These are phyloP conservation scores for Orbilia javanica DNA, from an alignment of 2,329 filamentous ascomycete genomes.

Conservation along the genomic window DNA sequence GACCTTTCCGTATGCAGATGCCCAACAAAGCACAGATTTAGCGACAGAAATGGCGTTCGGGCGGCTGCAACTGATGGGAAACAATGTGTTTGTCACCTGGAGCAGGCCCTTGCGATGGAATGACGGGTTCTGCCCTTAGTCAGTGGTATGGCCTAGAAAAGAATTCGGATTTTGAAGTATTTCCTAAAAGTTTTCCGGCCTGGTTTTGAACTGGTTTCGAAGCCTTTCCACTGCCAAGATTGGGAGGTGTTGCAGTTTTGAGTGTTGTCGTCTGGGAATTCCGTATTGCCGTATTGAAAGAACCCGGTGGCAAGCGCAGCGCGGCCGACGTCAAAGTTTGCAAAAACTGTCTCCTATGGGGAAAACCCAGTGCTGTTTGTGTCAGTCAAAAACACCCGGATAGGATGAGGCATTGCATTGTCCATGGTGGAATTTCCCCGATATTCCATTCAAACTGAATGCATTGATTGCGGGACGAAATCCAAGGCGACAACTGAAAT, in stretches of 20 bases:
- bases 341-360: conserved; percentile 25
- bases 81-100: conserved; percentile 48
- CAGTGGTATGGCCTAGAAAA: background rate
- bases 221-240: conserved; percentile 1
- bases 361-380: conserved; percentile 26
- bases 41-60: conserved; percentile 51
- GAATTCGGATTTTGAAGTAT: background rate
- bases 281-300: conserved; percentile 13
- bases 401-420: conserved; percentile 21
- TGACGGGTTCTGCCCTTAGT: conserved; percentile 21
- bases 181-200: background rate
- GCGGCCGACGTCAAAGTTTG: conserved; percentile 35
- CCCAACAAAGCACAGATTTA: conserved; percentile 54
- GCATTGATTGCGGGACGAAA: background rate
- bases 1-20: conserved; percentile 56
- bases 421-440: conserved; percentile 8
- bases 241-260: conserved; percentile 41
- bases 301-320: conserved; percentile 18
- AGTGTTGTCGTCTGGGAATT: conserved; percentile 29
- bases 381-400: conserved; percentile 33
- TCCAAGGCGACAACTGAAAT: conserved; percentile 18
- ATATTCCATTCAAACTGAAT: conserved; percentile 10
- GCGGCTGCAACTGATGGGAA: conserved; percentile 54
- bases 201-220: background rate
- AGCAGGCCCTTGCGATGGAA: conserved; percentile 31